Evolutionary conservation across 257 asterid genomes (phyloP).

Genomic region (Solanum medicagineum): DNA sequence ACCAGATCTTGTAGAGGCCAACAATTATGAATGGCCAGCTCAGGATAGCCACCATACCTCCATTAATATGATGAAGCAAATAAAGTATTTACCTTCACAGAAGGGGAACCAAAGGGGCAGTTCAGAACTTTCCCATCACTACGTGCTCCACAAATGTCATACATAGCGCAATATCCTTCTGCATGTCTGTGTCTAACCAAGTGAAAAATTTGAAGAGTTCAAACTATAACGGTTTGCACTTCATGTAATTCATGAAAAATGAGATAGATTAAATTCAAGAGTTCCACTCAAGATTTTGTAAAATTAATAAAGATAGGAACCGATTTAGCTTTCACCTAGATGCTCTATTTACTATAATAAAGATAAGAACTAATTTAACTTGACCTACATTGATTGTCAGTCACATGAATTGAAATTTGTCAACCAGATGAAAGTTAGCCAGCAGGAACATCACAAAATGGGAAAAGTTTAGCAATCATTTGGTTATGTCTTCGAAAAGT

Average conservation of each 20-base stretch:
- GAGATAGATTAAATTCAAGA: not conserved
- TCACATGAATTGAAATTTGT: not conserved
- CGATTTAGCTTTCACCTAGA: not conserved
- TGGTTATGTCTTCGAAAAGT: not conserved
- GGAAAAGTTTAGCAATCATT: not conserved
- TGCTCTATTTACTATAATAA: not conserved
- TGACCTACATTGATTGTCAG: not conserved
- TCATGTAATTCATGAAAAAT: not conserved
- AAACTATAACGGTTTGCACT: not conserved
- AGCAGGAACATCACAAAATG: not conserved
- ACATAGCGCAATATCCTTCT: conserved; percentile 82
- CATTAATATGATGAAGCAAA: not conserved
- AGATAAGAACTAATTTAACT: not conserved
- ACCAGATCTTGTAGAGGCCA: not conserved
- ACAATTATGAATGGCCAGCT: not conserved
- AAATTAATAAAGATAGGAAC: not conserved
- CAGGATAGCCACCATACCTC: not conserved
- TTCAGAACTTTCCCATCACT: conserved; percentile 79
- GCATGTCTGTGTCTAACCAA: conserved; percentile 45
- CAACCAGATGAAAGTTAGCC: not conserved
- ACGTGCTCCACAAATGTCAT: conserved; percentile 77
- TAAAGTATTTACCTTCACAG: conserved; percentile 50
- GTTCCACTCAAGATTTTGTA: not conserved
- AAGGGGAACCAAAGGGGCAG: conserved; percentile 67
- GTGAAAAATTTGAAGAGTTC: not conserved